Conservation (phyloP, 2,329 filamentous ascomycete genomes). For the Pestalotiopsis sp. region DNA sequence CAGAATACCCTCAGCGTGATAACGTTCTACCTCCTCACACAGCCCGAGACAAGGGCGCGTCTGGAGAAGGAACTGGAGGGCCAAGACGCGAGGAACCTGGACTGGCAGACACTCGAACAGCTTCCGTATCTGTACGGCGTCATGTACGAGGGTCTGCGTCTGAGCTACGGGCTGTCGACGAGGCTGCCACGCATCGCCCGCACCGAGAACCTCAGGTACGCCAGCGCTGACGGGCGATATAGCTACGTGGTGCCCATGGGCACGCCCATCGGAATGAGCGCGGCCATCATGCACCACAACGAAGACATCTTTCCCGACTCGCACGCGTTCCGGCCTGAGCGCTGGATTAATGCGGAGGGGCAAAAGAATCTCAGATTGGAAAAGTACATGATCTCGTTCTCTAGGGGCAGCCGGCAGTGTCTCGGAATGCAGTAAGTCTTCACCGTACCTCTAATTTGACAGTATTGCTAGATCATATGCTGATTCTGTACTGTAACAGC, state of each 20-base stretch:
- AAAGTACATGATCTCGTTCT: conserved; percentile 20
- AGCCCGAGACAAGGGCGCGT: conserved; percentile 28
- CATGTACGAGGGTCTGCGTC: conserved; percentile 23
- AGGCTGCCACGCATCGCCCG: conserved; percentile 20
- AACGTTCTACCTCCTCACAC: conserved; percentile 28
- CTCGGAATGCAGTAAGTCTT: conserved; percentile 28
- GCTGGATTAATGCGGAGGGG: conserved; percentile 21
- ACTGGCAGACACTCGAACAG: conserved; percentile 23
- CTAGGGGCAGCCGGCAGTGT: conserved; percentile 25
- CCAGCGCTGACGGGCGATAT: conserved; percentile 12
- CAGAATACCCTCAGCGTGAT: conserved; percentile 20
- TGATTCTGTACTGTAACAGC: conserved; percentile 11
- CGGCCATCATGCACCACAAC: conserved; percentile 21
- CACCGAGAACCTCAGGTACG: conserved; percentile 22
- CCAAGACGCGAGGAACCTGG: conserved; percentile 16
- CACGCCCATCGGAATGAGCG: conserved; percentile 23
- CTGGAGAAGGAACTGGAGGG: conserved; percentile 36
- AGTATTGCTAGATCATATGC: too few species aligned
- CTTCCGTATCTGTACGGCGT: conserved; percentile 24
- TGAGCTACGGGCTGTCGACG: conserved; percentile 20
- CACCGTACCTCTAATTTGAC: not conserved
- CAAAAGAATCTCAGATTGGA: conserved; percentile 18
- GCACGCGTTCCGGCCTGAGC: conserved; percentile 23
- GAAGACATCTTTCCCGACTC: conserved; percentile 23
- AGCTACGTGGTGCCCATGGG: conserved; percentile 24